phyloP scores from a whole-genome alignment of 2,329 filamentous ascomycete species.

The Fusarium kyushuense region DNA sequence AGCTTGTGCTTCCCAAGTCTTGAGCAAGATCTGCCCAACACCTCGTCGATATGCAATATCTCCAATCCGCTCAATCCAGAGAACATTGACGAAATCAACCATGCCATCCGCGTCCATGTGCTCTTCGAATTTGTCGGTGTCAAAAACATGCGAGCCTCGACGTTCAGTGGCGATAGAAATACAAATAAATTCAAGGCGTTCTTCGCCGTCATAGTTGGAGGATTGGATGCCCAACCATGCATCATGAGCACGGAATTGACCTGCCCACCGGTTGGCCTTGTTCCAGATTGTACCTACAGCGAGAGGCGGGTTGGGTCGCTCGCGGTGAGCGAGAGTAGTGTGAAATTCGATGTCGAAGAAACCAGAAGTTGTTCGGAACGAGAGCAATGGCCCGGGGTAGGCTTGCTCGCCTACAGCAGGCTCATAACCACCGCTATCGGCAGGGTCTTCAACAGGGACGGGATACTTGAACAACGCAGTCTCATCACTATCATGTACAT shows the following conservation, averaged over 20 bases:
- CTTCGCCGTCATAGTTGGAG: slow-evolving; percentile 60
- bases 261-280: slow-evolving; percentile 55
- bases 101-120: slow-evolving; percentile 57
- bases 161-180: slow-evolving; percentile 57
- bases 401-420: slow-evolving; percentile 49
- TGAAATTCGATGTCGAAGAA: slow-evolving; percentile 58
- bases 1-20: slow-evolving; percentile 57
- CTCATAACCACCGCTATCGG: slow-evolving; percentile 48
- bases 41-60: slow-evolving; percentile 58
- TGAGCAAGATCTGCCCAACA: slow-evolving; percentile 57
- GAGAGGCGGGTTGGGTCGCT: slow-evolving; percentile 54
- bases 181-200: slow-evolving; percentile 59
- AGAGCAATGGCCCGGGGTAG: slow-evolving; percentile 55
- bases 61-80: slow-evolving; percentile 61
- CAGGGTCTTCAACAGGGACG: slow-evolving; percentile 55
- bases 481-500: slow-evolving; percentile 57
- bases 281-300: slow-evolving; percentile 59
- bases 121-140: slow-evolving; percentile 56
- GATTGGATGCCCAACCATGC: slow-evolving; percentile 60
- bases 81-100: slow-evolving; percentile 60
- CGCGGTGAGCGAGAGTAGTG: slow-evolving; percentile 53
- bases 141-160: slow-evolving; percentile 57
- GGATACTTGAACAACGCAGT: slow-evolving; percentile 58
- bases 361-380: slow-evolving; percentile 55
- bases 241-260: slow-evolving; percentile 59